A percentile compares a stretch with the other conserved stretches of the same genome.
phyloP scores from a whole-genome alignment of 2,329 filamentous ascomycete genomes.

The Colletotrichum brevisporum region DNA sequence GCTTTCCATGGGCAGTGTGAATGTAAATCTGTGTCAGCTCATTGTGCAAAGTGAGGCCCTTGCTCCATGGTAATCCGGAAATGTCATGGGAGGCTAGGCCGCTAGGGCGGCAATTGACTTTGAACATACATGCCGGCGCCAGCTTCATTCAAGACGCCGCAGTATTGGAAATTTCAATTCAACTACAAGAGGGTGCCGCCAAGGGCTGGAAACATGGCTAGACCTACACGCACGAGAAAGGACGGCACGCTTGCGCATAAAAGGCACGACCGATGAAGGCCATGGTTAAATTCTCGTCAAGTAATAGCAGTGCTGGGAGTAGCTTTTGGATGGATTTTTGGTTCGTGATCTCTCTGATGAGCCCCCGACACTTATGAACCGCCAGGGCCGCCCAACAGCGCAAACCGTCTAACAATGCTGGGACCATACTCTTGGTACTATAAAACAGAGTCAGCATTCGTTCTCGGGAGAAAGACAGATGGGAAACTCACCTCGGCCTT shows the following conservation, averaged over 20 bases:
- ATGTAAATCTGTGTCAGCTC: too few species aligned
- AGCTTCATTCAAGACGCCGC: background rate
- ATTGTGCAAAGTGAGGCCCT: too few species aligned
- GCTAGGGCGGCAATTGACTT: too few species aligned
- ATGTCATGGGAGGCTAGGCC: too few species aligned
- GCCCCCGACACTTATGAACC: constrained; percentile 69
- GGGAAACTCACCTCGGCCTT: constrained; percentile 75
- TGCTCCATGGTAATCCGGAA: too few species aligned
- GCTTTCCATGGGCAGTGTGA: too few species aligned
- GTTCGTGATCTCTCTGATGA: constrained; percentile 22
- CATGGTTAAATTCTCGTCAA: constrained; percentile 38
- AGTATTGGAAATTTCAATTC: background rate
- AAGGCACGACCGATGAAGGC: constrained; percentile 23
- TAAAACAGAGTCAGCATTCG: constrained; percentile 44
- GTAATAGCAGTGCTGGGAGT: constrained; percentile 11
- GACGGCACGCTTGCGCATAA: constrained; percentile 19
- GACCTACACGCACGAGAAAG: constrained; percentile 11
- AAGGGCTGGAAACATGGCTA: background rate
- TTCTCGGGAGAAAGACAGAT: too few species aligned
- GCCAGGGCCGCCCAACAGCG: constrained; percentile 91
- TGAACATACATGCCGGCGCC: too few species aligned
- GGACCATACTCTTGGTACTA: constrained; percentile 96
- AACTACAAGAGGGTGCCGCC: background rate
- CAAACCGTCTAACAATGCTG: constrained; percentile 95
- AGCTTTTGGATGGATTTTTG: constrained; percentile 25